These are phyloP conservation scores for Vicia villosa DNA, from an alignment of 306 rosid genomes.

Conservation along the genomic window DNA sequence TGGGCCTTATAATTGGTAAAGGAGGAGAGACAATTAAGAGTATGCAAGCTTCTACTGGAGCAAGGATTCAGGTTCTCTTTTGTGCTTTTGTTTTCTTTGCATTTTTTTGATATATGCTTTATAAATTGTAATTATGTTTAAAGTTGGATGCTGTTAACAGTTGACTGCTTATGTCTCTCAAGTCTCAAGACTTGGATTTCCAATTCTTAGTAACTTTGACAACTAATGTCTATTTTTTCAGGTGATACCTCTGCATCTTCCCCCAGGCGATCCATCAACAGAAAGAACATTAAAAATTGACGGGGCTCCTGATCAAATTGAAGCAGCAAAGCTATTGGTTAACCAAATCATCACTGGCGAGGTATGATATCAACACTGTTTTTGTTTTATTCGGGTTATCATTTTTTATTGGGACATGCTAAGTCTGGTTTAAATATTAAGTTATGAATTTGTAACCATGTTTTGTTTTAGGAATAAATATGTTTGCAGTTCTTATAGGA, in stretches of 20 bases:
- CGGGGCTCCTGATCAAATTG: slow-evolving; percentile 81
- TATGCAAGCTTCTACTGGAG: slow-evolving; percentile 89
- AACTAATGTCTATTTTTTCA: slow-evolving; percentile 20
- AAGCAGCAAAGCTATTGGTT: slow-evolving; percentile 79
- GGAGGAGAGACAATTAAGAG: slow-evolving; percentile 95
- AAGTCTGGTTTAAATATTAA: slow-evolving; percentile 1
- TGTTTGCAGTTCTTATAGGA: too few relatives aligned
- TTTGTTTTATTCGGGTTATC: neutral
- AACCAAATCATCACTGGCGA: slow-evolving; percentile 73
- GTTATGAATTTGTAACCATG: neutral
- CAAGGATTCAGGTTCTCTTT: slow-evolving; percentile 81
- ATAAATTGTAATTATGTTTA: neutral
- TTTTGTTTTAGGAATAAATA: neutral
- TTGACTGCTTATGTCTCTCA: neutral
- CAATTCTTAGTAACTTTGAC: neutral
- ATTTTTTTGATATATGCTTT: neutral
- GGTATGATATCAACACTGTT: slow-evolving; percentile 12
- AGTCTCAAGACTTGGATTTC: neutral
- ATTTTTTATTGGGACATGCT: slow-evolving; percentile 14
- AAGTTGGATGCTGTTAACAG: neutral
- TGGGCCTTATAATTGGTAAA: slow-evolving; percentile 95
- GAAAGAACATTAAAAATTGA: slow-evolving; percentile 91
- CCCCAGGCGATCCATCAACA: slow-evolving; percentile 83
- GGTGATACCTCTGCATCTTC: slow-evolving; percentile 97
- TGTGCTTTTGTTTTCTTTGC: neutral